Base-by-base conservation (phyloP, 2,329 filamentous ascomycete species). In the Biscogniauxia sp. region DNA sequence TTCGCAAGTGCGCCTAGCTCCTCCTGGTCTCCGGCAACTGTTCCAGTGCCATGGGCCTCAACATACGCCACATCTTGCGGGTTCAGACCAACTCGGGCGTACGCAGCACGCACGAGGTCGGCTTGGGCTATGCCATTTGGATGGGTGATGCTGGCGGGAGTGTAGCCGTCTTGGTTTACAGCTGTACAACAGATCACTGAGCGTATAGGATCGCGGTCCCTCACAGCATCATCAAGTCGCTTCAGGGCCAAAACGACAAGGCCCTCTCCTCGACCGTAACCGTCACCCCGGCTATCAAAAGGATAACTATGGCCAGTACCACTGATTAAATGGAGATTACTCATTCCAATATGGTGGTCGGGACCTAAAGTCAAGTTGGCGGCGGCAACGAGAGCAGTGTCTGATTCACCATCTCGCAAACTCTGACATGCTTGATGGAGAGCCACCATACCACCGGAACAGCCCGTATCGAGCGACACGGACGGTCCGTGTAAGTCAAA, bases 121-220 rank as follows among this genome's bases (percentile, higher is more conserved):
- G 45, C 61, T 54, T 72, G 70, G 1, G 69, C 68, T 4, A 56
- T 51, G 5, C 61, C 59, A 45, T 60, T 77, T 0, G 77, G 76
- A 49, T 73, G 67, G 0, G 73, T 74, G 37, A 78, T 74, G 3
- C 75, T 75, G 28, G 20, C 19, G n/a, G 71, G 67, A 0, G 74
- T 79, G 17, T 68, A 68, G 20, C 77, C 78, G 57, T 79, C 75
- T 51, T 77, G 74, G 56, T 77, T 78, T 5, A 76, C 69, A 13
- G 73, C 77, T 23, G 72, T 74, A 1, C 68, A 70, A 4, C 69
- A 66, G 5, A 80, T 75, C 5, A 71, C 64, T 1, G 67, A 63
- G 8, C 62, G 66, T 1, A 69, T 55, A 1, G 66, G 65, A 20
- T 70, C 76, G 3, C 73, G 70, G 23, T 77, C 73, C 2, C 66